Percentiles rank a stretch among this genome's conserved stretches.
Evolutionary conservation across 2,329 filamentous ascomycete genomes (phyloP).

Genomic region (Epichloe sp.): DNA sequence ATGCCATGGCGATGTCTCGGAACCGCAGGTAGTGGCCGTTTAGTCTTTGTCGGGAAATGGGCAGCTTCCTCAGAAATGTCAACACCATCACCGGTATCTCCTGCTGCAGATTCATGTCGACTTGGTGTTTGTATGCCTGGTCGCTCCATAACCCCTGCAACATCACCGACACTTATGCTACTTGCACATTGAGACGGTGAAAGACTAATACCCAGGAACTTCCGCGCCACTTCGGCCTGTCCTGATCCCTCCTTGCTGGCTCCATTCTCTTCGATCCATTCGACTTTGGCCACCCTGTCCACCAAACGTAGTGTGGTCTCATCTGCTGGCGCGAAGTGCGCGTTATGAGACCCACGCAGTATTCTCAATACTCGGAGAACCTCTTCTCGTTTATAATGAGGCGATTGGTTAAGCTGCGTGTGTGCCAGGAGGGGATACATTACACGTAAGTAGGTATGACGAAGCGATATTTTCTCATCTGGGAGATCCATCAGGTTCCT

Average conservation of each 20-base stretch:
- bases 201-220: slow-evolving; percentile 59
- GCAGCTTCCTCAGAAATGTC: slow-evolving; percentile 12
- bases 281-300: slow-evolving; percentile 58
- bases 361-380: slow-evolving; percentile 63
- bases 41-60: slow-evolving; percentile 18
- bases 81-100: slow-evolving; percentile 6
- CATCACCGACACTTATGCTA: slow-evolving; percentile 61
- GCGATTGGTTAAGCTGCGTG: slow-evolving; percentile 75
- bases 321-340: slow-evolving; percentile 69
- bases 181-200: slow-evolving; percentile 54
- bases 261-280: slow-evolving; percentile 45
- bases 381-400: slow-evolving; percentile 85
- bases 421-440: slow-evolving; percentile 82
- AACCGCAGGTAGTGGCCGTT: slow-evolving; percentile 39
- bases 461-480: slow-evolving; percentile 60
- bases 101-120: slow-evolving; percentile 29
- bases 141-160: slow-evolving; percentile 69
- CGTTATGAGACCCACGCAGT: slow-evolving; percentile 49
- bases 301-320: slow-evolving; percentile 69
- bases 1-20: slow-evolving; percentile 43
- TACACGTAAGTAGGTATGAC: slow-evolving; percentile 91
- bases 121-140: slow-evolving; percentile 74
- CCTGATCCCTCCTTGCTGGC: slow-evolving; percentile 20
- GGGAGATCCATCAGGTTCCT: slow-evolving; percentile 94
- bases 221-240: slow-evolving; percentile 38